Conservation (phyloP, 352 stramenopile genomes). For the Globisporangium perplexum region DNA sequence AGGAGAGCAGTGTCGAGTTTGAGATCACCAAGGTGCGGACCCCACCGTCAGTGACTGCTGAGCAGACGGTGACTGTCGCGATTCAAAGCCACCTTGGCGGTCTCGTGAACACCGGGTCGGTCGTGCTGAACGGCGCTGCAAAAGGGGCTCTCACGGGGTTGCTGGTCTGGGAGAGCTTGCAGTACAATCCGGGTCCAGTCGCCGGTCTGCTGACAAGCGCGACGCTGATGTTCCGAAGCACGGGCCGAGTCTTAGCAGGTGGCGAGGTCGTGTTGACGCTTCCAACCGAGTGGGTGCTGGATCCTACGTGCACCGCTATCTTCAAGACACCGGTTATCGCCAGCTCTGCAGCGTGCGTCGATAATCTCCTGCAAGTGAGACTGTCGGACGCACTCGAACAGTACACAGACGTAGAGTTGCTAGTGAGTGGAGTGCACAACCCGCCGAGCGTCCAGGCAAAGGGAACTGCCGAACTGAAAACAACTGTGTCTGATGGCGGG, state of each 20-base stretch:
- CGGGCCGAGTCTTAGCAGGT: slow-evolving; percentile 25
- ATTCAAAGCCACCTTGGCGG: slow-evolving; percentile 47
- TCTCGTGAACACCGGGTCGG: slow-evolving; percentile 31
- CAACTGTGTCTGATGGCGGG: slow-evolving; percentile 34
- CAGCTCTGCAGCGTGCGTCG: slow-evolving; percentile 17
- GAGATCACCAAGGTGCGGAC: slow-evolving; percentile 37
- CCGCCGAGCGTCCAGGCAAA: slow-evolving; percentile 28
- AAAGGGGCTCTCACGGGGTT: slow-evolving; percentile 28
- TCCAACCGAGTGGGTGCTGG: slow-evolving; percentile 37
- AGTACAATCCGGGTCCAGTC: slow-evolving; percentile 43
- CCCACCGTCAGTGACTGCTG: slow-evolving; percentile 28
- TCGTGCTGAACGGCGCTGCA: slow-evolving; percentile 29
- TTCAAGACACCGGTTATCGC: slow-evolving; percentile 32
- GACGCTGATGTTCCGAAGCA: slow-evolving; percentile 31
- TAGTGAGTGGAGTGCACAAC: slow-evolving; percentile 39
- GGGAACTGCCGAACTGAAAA: slow-evolving; percentile 18
- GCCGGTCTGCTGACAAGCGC: slow-evolving; percentile 39
- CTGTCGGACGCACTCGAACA: slow-evolving; percentile 34
- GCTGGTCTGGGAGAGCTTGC: slow-evolving; percentile 36
- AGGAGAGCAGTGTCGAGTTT: slow-evolving; percentile 34
- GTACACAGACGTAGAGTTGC: slow-evolving; percentile 26
- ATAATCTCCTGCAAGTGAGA: slow-evolving; percentile 30
- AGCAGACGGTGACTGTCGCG: slow-evolving; percentile 9
- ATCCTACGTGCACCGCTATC: slow-evolving; percentile 19
- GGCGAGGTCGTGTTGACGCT: slow-evolving; percentile 34